Percentiles rank a stretch among this genome's conserved stretches.
Evolutionary conservation across 1,284 basidiomycete genomes (phyloP).

Genomic region (Apiotrichum sp.): DNA sequence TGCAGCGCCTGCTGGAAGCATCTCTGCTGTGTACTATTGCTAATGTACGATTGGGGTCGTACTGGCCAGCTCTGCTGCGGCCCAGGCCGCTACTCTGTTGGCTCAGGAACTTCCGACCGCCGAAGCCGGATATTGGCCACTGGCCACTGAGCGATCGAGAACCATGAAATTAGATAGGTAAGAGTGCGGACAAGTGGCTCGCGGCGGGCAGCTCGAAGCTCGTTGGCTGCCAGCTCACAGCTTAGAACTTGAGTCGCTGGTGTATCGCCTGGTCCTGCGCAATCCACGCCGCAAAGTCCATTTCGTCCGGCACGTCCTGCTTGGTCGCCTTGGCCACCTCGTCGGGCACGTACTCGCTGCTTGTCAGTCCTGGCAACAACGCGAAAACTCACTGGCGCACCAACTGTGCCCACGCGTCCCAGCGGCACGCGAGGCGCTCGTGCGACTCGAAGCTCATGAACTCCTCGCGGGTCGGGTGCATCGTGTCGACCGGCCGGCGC

Average conservation of each 20-base stretch:
- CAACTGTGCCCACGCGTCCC: conserved; percentile 19
- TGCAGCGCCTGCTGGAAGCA: too few species aligned
- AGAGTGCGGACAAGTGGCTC: too few species aligned
- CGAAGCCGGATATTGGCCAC: too few species aligned
- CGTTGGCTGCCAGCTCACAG: too few species aligned
- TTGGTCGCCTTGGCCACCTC: conserved; percentile 7
- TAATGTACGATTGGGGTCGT: too few species aligned
- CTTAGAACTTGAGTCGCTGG: conserved; percentile 4
- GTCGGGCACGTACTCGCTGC: conserved; percentile 12
- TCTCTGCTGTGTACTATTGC: too few species aligned
- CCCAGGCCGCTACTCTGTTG: too few species aligned
- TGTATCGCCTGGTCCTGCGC: conserved; percentile 5
- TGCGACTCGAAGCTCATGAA: conserved; percentile 24
- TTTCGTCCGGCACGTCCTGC: conserved; percentile 17
- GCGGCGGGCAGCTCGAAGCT: too few species aligned
- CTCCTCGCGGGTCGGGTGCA: conserved; percentile 21
- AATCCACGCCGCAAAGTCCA: conserved; percentile 25
- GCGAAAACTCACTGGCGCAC: conserved; percentile 7
- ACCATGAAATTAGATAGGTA: too few species aligned
- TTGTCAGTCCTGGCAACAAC: neutral
- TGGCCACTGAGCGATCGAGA: too few species aligned
- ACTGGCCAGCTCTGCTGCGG: too few species aligned
- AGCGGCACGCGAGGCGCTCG: conserved; percentile 12
- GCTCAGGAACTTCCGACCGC: too few species aligned
- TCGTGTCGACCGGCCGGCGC: conserved; percentile 25